Base-by-base conservation (phyloP, 352 stramenopile genomes). In the Phytophthora rubi region DNA sequence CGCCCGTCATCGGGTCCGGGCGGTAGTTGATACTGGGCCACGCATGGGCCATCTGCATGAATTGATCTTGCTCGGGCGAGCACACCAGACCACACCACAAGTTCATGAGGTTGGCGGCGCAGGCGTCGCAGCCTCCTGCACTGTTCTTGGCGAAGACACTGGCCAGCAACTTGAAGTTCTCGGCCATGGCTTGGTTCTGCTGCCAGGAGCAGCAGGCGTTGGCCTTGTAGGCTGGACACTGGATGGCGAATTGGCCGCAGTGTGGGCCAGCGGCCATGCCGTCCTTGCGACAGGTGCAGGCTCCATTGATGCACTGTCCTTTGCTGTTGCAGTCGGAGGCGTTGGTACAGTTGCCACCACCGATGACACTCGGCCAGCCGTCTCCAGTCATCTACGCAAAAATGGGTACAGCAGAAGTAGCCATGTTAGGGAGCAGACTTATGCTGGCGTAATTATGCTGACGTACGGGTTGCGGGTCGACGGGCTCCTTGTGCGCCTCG, bases 21-120 rank as follows among this genome's bases (percentile, higher is more conserved):
- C 86, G 83, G 62, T 90, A 89, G 57, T 79, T 91, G 18, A 55
- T 91, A 51, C 86, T 94, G 1, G 88, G 88, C 62, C 77, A 95
- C 4, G 74, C 54, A 45, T 84, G 75, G 15, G 85, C 71, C 80
- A 95, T 86, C 28, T 81, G 48, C 81, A 95, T 85, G 62, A 96
- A 93, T 10, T 87, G 72, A 15, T 80, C 73, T 67, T 97, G 90
- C 13, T 75, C 44, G 0, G 91, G 89, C 32, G 89, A 94, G 59
- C 91, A 97, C 54, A 95, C 76, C 48, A 97, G 68, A 1, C 87
- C 85, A 63, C 91, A 97, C 91, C 91, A 97, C 18, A 97, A 67
- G 51, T 83, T 88, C 66, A 97, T 90, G 30, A 97, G 61, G 68
- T 97, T 97, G 23, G 79, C 80, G 4, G 89, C 91, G 56, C 85